Conservation (phyloP, 169 alveolate genomes). For the Plasmodium gaboni region DNA sequence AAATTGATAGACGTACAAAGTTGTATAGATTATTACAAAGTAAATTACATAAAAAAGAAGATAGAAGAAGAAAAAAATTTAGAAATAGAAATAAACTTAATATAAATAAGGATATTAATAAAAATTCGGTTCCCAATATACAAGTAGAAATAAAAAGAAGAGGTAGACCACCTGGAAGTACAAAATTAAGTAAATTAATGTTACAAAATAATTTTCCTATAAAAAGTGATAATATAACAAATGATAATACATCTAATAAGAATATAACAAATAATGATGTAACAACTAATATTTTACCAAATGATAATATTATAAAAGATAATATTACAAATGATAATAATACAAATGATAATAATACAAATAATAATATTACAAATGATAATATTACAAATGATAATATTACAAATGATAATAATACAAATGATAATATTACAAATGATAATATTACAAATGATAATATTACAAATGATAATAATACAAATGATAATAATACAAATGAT, state of each 20-base stretch:
- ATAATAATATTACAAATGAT: background rate
- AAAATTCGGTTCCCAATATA: background rate
- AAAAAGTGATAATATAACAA: slow-evolving; percentile 10
- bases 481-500: background rate
- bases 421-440: background rate
- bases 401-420: background rate
- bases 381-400: background rate
- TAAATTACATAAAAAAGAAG: slow-evolving; percentile 12
- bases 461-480: background rate
- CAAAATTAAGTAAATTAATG: slow-evolving; percentile 34
- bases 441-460: background rate
- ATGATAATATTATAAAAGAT: background rate
- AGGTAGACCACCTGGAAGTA: slow-evolving; percentile 73
- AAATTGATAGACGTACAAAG: slow-evolving; percentile 8
- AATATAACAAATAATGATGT: background rate
- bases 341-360: background rate
- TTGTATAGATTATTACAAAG: slow-evolving; percentile 4
- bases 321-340: background rate
- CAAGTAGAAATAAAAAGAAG: slow-evolving; percentile 54
- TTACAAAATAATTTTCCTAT: background rate
- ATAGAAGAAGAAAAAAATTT: slow-evolving; percentile 38
- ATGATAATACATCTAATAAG: background rate
- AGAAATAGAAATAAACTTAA: background rate
- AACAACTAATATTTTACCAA: background rate
- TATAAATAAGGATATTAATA: background rate